phyloP scores from a whole-genome alignment of 2,329 filamentous ascomycete species.

The Claviceps fusiformis region DNA sequence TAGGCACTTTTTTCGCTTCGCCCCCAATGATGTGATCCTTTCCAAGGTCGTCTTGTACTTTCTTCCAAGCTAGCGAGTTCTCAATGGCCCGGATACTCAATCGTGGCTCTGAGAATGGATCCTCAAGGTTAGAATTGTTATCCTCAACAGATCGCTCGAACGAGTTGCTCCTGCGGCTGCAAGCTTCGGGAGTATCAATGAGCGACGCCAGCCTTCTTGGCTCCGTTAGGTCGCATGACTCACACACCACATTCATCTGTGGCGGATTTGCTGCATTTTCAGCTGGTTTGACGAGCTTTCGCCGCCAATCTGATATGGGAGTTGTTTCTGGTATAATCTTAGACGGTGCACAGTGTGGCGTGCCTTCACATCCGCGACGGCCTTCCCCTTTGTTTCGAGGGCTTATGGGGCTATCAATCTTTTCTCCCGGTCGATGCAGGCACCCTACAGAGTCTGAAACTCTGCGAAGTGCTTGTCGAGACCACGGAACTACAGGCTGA shows the following conservation, averaged over 20 bases:
- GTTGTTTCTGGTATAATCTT: slow-evolving; percentile 1
- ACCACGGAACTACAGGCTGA: slow-evolving; percentile 2
- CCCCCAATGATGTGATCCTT: neutral
- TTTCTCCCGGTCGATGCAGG: neutral
- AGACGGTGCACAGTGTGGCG: neutral
- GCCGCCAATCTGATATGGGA: slow-evolving; percentile 7
- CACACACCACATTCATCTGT: neutral
- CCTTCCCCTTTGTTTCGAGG: neutral
- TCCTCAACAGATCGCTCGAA: neutral
- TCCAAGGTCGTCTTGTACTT: slow-evolving; percentile 9
- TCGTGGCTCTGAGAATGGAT: slow-evolving; percentile 8
- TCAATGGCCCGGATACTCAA: slow-evolving; percentile 17
- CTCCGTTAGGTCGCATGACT: slow-evolving; percentile 7
- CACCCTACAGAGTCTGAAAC: neutral
- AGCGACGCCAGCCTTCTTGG: neutral
- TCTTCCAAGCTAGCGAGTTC: slow-evolving; percentile 13
- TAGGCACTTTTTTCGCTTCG: neutral
- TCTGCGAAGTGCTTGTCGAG: slow-evolving; percentile 3
- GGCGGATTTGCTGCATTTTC: neutral
- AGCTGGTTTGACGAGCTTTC: neutral
- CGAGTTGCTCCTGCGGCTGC: slow-evolving; percentile 1
- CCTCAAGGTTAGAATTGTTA: neutral
- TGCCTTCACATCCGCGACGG: neutral
- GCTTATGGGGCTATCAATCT: neutral
- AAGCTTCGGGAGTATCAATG: neutral